These are phyloP conservation scores for Pseudophaeomoniella oleicola DNA, from an alignment of 2,329 filamentous ascomycete species.

Conservation along the genomic window DNA sequence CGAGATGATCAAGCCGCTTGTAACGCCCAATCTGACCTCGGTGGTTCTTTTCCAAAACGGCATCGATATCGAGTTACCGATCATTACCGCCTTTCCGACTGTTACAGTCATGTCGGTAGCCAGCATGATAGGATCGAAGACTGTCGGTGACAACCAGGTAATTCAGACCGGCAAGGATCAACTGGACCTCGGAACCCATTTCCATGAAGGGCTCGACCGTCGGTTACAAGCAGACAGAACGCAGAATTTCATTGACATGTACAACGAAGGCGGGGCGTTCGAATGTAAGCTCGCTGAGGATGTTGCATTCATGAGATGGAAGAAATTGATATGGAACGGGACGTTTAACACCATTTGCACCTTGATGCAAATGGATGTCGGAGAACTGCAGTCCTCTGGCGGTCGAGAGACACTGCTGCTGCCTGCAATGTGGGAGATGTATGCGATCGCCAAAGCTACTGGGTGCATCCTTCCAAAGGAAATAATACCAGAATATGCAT, in stretches of 20 bases:
- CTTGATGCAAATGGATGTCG: conserved; percentile 37
- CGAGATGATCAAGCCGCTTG: background rate
- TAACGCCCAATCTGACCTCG: conserved; percentile 21
- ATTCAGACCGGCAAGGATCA: conserved; percentile 36
- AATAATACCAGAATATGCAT: conserved; percentile 2
- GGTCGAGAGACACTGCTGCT: conserved; percentile 12
- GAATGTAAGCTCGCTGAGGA: conserved; percentile 31
- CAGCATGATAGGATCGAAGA: conserved; percentile 35
- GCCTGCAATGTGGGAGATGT: conserved; percentile 15
- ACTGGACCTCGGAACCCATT: conserved; percentile 36
- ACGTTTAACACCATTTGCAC: conserved; percentile 47
- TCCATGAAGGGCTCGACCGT: conserved; percentile 14
- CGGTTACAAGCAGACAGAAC: conserved; percentile 14
- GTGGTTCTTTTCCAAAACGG: conserved; percentile 48
- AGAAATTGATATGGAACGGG: conserved; percentile 45
- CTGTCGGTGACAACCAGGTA: conserved; percentile 31
- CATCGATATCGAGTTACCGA: conserved; percentile 44
- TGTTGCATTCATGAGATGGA: conserved; percentile 43
- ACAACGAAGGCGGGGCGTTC: conserved; percentile 28
- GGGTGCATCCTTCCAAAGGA: conserved; percentile 4
- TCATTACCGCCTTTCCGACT: conserved; percentile 32
- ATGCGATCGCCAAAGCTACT: conserved; percentile 9
- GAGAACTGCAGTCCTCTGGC: conserved; percentile 32
- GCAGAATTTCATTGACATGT: conserved; percentile 23
- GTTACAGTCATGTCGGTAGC: conserved; percentile 39